These are phyloP conservation scores for Diaporthe nobilis DNA, from an alignment of 2,329 filamentous ascomycete species.

Conservation along the genomic window DNA sequence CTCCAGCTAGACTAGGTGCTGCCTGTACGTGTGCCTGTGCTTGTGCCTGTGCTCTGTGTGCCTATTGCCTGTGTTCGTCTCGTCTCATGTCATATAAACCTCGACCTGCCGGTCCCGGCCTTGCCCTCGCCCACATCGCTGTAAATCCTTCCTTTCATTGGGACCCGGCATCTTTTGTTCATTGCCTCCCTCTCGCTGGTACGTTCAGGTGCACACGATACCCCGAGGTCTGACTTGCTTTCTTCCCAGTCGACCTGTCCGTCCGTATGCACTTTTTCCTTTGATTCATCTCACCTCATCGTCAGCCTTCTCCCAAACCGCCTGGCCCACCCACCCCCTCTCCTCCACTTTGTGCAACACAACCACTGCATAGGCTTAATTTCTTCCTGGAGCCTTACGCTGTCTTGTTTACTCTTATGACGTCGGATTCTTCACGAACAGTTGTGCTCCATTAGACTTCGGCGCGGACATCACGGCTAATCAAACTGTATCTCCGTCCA, in stretches of 20 bases:
- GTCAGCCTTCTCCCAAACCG: conserved; percentile 4
- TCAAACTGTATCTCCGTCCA: conserved; percentile 25
- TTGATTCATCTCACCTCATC: background rate
- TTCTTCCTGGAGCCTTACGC: background rate
- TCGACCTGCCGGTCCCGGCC: conserved; percentile 25
- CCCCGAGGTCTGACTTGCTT: background rate
- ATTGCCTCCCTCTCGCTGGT: background rate
- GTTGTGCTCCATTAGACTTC: conserved; percentile 10
- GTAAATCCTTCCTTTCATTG: conserved; percentile 30
- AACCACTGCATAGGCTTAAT: background rate
- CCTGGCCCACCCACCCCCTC: background rate
- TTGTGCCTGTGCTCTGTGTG: conserved; percentile 15
- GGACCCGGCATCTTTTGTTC: conserved; percentile 30
- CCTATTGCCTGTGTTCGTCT: background rate
- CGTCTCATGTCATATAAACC: conserved; percentile 30
- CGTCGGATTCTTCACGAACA: conserved; percentile 2
- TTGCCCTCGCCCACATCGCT: conserved; percentile 12
- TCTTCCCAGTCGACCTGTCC: background rate
- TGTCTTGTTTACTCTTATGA: background rate
- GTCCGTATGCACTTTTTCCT: background rate
- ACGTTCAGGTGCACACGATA: background rate
- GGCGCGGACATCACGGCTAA: conserved; percentile 22
- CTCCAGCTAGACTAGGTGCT: conserved; percentile 1
- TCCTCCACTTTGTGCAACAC: conserved; percentile 5
- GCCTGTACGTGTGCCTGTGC: background rate